These are phyloP conservation scores for Saposhnikovia divaricata DNA, from an alignment of 129 eudicot genomes.

Conservation along the genomic window DNA sequence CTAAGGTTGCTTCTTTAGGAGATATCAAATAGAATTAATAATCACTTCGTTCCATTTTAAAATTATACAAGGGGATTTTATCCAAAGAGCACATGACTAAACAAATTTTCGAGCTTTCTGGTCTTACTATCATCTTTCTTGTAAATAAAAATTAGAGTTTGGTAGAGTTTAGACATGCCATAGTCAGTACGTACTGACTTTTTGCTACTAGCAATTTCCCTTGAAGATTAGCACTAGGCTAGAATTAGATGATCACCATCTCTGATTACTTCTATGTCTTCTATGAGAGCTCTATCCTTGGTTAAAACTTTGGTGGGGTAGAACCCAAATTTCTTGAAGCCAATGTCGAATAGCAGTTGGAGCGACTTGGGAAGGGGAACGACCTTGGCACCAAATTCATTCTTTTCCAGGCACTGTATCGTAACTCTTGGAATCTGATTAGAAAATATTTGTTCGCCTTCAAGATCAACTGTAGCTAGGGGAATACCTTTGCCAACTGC, in stretches of 20 bases:
- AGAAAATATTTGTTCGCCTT: slow-evolving; percentile 5
- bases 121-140: background rate
- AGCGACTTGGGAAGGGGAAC: slow-evolving; percentile 53
- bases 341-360: slow-evolving; percentile 43
- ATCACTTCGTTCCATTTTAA: background rate
- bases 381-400: slow-evolving; percentile 36
- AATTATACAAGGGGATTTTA: background rate
- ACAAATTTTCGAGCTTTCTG: background rate
- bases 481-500: slow-evolving; percentile 31
- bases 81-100: background rate
- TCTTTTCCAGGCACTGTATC: slow-evolving; percentile 44
- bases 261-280: slow-evolving; percentile 53
- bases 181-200: background rate
- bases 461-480: slow-evolving; percentile 22
- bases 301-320: slow-evolving; percentile 36
- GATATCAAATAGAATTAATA: background rate
- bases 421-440: slow-evolving; percentile 39
- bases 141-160: too few species aligned
- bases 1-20: background rate
- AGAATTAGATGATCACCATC: slow-evolving; percentile 75
- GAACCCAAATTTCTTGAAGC: slow-evolving; percentile 42
- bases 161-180: background rate
- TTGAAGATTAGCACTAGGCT: slow-evolving; percentile 24
- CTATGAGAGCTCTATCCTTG: slow-evolving; percentile 53
- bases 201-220: background rate